These are phyloP conservation scores for Silene coronaria DNA, from an alignment of 179 eudicot species.

Conservation along the genomic window DNA sequence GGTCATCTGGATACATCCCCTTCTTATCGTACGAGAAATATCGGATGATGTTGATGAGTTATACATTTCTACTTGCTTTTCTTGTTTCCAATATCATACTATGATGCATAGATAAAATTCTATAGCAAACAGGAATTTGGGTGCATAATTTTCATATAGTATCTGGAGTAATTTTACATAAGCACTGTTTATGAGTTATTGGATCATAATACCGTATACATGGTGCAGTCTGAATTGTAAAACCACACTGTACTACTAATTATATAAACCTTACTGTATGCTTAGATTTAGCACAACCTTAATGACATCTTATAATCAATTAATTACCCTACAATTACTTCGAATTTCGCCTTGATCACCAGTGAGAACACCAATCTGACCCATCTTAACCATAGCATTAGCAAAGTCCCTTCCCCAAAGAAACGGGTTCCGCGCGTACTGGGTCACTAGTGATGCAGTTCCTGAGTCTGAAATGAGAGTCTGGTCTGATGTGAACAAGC, in stretches of 20 bases:
- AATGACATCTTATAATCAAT: slow-evolving; percentile 11
- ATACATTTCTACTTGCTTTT: no score
- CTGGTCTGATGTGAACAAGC: slow-evolving; percentile 73
- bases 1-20: neutral
- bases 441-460: slow-evolving; percentile 41
- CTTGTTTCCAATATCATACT: neutral
- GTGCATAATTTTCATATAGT: neutral
- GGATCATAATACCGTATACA: slow-evolving; percentile 7
- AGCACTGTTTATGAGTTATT: slow-evolving; percentile 7
- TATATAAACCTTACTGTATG: slow-evolving; percentile 7
- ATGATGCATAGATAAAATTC: neutral
- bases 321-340: slow-evolving; percentile 50
- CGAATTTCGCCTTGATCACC: slow-evolving; percentile 60
- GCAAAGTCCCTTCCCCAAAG: slow-evolving; percentile 56
- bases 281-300: neutral
- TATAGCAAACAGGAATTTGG: neutral
- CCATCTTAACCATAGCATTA: slow-evolving; percentile 74
- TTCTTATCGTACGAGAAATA: no score
- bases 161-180: slow-evolving; percentile 7
- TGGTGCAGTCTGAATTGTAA: slow-evolving; percentile 1
- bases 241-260: neutral
- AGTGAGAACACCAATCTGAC: slow-evolving; percentile 49
- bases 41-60: no score
- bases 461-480: slow-evolving; percentile 35
- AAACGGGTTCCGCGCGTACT: slow-evolving; percentile 32